phyloP scores from a whole-genome alignment of 192 early-diverging fungal genomes.

The Entrophospora sp. region DNA sequence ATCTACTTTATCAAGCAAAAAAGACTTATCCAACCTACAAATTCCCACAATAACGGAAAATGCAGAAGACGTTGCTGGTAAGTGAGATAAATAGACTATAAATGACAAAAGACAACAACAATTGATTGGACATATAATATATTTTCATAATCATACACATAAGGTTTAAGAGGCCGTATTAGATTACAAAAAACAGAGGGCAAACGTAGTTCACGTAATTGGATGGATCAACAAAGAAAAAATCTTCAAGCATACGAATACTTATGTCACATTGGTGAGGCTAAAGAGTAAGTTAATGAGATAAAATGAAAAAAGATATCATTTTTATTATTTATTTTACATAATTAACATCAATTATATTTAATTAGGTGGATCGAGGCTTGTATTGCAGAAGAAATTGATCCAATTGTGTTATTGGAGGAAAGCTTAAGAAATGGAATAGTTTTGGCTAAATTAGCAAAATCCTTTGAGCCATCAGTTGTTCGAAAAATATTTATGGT shows the following conservation, averaged over 20 bases:
- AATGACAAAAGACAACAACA: not conserved
- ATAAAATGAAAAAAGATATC: too few species aligned
- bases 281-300: conserved; percentile 93
- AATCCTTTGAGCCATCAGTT: conserved; percentile 68
- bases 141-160: not conserved
- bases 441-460: conserved; percentile 80
- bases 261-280: conserved; percentile 96
- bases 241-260: conserved; percentile 98
- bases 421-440: conserved; percentile 92
- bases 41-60: conserved; percentile 39
- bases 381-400: conserved; percentile 77
- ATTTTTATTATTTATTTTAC: conserved; percentile 1
- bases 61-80: conserved; percentile 34
- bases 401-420: conserved; percentile 69
- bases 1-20: conserved; percentile 29
- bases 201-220: conserved; percentile 38
- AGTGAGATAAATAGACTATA: not conserved
- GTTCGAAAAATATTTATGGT: conserved; percentile 82
- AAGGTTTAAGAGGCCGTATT: conserved; percentile 41
- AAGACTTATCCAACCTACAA: conserved; percentile 31
- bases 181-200: conserved; percentile 34
- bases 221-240: conserved; percentile 85
- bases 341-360: too few species aligned
- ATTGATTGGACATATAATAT: conserved; percentile 5
- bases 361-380: conserved; percentile 85